These are phyloP conservation scores for Dioscorea zingiberensis DNA, from an alignment of 106 monocot species.

Conservation along the genomic window DNA sequence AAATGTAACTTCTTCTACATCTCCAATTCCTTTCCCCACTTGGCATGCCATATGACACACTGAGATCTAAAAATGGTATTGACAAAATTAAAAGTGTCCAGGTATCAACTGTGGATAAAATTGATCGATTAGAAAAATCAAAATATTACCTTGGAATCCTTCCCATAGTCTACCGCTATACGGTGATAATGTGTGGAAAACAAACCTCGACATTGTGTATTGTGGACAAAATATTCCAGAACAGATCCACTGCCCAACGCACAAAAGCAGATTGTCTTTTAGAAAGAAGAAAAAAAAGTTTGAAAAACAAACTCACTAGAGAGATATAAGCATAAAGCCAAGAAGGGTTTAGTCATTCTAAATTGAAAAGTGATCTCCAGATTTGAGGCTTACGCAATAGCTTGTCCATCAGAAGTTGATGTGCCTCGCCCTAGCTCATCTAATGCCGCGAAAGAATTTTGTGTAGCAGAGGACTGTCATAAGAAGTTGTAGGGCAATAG, in stretches of 20 bases:
- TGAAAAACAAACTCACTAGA: neutral
- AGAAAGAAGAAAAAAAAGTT: neutral
- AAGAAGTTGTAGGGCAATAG: conserved; percentile 2
- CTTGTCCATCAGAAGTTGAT: conserved; percentile 98
- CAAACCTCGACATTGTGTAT: conserved; percentile 66
- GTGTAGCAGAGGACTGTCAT: conserved; percentile 71
- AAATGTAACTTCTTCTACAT: conserved; percentile 81
- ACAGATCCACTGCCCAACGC: conserved; percentile 54
- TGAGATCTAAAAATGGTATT: conserved; percentile 29
- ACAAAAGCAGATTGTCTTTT: neutral
- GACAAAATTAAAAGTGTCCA: neutral
- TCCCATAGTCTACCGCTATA: conserved; percentile 61
- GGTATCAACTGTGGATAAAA: no score
- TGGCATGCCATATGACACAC: conserved; percentile 93
- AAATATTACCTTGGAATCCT: conserved; percentile 44
- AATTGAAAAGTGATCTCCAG: neutral
- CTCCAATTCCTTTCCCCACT: conserved; percentile 53
- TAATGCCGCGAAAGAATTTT: conserved; percentile 78
- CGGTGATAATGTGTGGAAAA: conserved; percentile 97
- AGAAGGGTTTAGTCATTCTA: no score
- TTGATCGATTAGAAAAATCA: no score
- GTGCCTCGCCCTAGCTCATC: conserved; percentile 98
- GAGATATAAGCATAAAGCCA: no score
- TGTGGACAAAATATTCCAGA: conserved; percentile 59
- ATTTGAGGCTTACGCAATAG: conserved; percentile 69